Conservation (phyloP, 148 eudicot genomes). For the Rhododendron vialii region DNA sequence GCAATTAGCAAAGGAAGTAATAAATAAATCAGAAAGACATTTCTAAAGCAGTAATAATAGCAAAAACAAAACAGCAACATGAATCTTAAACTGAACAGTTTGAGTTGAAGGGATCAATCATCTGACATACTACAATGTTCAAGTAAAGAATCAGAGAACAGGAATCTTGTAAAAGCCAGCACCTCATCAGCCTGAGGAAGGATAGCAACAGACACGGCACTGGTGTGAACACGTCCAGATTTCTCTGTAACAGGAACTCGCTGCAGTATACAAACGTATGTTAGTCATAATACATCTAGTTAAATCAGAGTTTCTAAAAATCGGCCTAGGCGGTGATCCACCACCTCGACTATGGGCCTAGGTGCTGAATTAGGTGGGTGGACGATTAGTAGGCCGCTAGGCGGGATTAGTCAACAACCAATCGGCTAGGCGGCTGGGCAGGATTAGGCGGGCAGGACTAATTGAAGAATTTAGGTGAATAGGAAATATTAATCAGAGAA, state of each 20-base stretch:
- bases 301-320: neutral
- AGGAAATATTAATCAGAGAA: neutral
- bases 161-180: slow-evolving; percentile 7
- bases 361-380: neutral
- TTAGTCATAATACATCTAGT: neutral
- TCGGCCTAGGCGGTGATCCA: neutral
- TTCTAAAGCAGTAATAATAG: neutral
- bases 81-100: neutral
- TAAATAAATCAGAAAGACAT: neutral
- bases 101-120: neutral
- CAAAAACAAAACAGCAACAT: neutral
- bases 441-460: neutral
- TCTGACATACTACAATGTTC: neutral
- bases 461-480: too few relatives aligned
- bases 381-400: neutral
- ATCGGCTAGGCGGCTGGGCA: neutral
- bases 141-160: neutral
- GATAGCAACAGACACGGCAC: slow-evolving; percentile 90
- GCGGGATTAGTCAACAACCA: neutral
- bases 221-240: slow-evolving; percentile 91
- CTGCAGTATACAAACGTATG: slow-evolving; percentile 34
- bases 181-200: slow-evolving; percentile 99
- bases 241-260: slow-evolving; percentile 96
- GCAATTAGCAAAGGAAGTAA: neutral
- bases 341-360: neutral